Conservation (phyloP, 768 basidiomycete genomes). For the Neoboletus subvelutipes region DNA sequence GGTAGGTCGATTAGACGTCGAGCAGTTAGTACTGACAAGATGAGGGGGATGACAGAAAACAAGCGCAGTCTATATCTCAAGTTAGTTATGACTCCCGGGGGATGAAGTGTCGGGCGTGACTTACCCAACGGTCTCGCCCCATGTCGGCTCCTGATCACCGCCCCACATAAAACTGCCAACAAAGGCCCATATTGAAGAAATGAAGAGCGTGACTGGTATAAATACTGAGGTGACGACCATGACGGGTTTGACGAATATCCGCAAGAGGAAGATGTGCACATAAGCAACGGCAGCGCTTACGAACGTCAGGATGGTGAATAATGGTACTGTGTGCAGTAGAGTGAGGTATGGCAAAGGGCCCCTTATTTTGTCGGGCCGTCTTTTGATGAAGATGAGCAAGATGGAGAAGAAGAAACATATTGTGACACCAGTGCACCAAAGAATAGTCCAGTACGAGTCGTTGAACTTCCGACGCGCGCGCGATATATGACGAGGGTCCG, state of each 20-base stretch:
- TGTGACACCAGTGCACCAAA: conserved; percentile 60
- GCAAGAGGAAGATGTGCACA: conserved; percentile 69
- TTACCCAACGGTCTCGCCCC: conserved; percentile 82
- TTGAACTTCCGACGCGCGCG: conserved; percentile 69
- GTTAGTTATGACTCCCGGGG: conserved; percentile 9
- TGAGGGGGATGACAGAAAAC: conserved; percentile 74
- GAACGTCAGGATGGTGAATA: conserved; percentile 70
- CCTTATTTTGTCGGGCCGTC: conserved; percentile 35
- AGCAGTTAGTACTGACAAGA: conserved; percentile 66
- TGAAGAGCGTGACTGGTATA: conserved; percentile 69
- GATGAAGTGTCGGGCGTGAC: conserved; percentile 24
- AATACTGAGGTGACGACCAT: conserved; percentile 76
- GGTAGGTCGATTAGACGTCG: conserved; percentile 73
- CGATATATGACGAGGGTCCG: conserved; percentile 70
- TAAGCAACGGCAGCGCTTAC: conserved; percentile 72
- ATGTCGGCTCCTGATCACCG: conserved; percentile 56
- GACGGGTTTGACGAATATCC: conserved; percentile 81
- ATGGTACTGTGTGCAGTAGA: conserved; percentile 72
- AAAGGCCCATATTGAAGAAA: conserved; percentile 81
- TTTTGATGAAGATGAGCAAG: conserved; percentile 61
- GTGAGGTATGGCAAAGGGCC: conserved; percentile 59
- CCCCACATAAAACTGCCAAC: conserved; percentile 73
- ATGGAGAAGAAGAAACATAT: conserved; percentile 63
- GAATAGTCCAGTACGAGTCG: conserved; percentile 67
- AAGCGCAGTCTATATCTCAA: conserved; percentile 42